Percentiles rank a stretch among this genome's conserved stretches.
Evolutionary conservation across 192 early-diverging fungal genomes (phyloP).

Genomic region (Coemansia sp.): DNA sequence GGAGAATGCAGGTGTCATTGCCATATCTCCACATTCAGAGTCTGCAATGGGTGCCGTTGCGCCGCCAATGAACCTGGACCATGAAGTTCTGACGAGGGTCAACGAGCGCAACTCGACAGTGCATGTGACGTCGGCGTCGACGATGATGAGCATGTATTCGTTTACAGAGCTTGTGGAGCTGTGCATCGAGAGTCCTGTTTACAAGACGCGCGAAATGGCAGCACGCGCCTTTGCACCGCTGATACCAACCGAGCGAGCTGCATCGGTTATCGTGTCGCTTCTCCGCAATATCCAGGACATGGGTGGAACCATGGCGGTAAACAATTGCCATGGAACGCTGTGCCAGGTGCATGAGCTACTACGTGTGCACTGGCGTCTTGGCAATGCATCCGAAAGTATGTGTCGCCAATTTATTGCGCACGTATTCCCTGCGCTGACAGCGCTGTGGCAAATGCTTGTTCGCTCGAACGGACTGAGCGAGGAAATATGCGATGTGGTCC

Average conservation of each 20-base stretch:
- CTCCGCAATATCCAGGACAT: constrained; percentile 55
- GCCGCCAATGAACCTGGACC: constrained; percentile 52
- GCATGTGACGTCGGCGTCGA: constrained; percentile 49
- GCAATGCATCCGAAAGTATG: constrained; percentile 37
- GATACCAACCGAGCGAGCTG: constrained; percentile 60
- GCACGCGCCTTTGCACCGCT: constrained; percentile 79
- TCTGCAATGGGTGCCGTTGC: constrained; percentile 40
- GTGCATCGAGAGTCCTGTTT: constrained; percentile 52
- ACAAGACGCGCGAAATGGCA: constrained; percentile 82
- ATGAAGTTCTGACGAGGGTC: constrained; percentile 39
- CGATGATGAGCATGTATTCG: constrained; percentile 54
- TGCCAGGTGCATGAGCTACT: constrained; percentile 73
- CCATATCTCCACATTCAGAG: constrained; percentile 29
- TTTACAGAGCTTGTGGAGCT: constrained; percentile 54
- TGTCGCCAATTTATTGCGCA: constrained; percentile 51
- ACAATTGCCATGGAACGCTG: constrained; percentile 74
- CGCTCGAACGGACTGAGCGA: constrained; percentile 2
- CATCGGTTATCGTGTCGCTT: constrained; percentile 48
- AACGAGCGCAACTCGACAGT: constrained; percentile 55
- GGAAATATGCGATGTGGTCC: constrained; percentile 55
- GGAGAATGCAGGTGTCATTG: constrained; percentile 21
- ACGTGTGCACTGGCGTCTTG: constrained; percentile 61
- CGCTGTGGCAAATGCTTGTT: constrained; percentile 37
- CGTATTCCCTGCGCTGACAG: constrained; percentile 45
- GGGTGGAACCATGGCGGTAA: constrained; percentile 56